phyloP scores from a whole-genome alignment of 2,329 filamentous ascomycete genomes.

The Botrytis fabae region DNA sequence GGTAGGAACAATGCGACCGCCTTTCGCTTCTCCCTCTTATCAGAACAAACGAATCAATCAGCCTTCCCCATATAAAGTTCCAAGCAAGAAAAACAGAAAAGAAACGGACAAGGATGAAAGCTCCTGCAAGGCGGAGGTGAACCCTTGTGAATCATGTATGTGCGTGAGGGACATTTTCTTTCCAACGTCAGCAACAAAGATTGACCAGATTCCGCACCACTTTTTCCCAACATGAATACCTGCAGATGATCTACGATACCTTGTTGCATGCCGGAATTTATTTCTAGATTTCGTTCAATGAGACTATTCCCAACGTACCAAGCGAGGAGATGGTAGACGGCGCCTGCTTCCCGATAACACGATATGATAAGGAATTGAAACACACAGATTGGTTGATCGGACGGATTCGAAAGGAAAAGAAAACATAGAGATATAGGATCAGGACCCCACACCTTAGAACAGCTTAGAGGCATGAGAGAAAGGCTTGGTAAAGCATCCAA shows the following conservation, averaged over 20 bases:
- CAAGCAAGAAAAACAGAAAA: background rate
- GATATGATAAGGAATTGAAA: background rate
- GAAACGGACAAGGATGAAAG: conserved; percentile 12
- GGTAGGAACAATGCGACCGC: background rate
- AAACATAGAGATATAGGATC: background rate
- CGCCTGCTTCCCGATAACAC: background rate
- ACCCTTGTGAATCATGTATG: conserved; percentile 11
- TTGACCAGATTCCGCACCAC: background rate
- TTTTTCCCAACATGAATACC: conserved; percentile 7
- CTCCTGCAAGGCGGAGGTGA: conserved; percentile 2
- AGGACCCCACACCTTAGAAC: background rate
- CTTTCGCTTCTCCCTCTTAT: conserved; percentile 15
- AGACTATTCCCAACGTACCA: background rate
- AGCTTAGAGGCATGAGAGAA: conserved; percentile 11
- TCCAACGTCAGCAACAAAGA: conserved; percentile 6
- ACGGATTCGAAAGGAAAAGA: background rate
- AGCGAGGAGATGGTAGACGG: background rate
- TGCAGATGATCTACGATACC: conserved; percentile 15
- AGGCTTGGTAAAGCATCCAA: conserved; percentile 11
- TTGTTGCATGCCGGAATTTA: background rate
- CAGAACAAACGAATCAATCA: background rate
- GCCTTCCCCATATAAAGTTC: background rate
- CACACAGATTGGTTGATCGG: background rate
- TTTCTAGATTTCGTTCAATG: background rate
- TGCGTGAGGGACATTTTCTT: background rate